Percentiles rank a stretch among this genome's conserved stretches.
phyloP scores from a whole-genome alignment of 2,329 filamentous ascomycete species.

The Epichloe sibirici region DNA sequence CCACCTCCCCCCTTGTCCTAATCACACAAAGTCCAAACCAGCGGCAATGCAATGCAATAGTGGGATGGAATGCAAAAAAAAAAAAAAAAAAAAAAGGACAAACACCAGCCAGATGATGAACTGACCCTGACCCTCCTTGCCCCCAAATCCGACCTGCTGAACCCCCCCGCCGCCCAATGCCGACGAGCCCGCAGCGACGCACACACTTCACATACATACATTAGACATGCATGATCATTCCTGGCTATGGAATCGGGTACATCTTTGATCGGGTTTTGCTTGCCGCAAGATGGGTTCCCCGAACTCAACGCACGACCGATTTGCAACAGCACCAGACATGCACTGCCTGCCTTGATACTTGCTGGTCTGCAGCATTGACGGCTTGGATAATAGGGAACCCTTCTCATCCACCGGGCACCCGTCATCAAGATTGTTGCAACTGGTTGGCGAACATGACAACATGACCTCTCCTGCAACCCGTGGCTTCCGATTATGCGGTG shows the following conservation, averaged over 20 bases:
- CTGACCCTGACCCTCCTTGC: neutral
- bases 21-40: too few relatives aligned
- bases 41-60: too few relatives aligned
- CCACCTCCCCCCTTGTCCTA: too few relatives aligned
- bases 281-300: neutral
- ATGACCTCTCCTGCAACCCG: neutral
- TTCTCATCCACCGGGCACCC: neutral
- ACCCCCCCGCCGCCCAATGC: neutral
- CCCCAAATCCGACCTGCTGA: neutral
- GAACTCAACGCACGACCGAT: neutral
- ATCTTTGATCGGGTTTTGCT: neutral
- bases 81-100: neutral
- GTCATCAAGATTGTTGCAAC: neutral
- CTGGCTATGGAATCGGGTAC: neutral
- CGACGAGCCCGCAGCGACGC: conserved; percentile 2
- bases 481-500: conserved; percentile 4
- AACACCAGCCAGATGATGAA: neutral
- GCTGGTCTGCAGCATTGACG: neutral
- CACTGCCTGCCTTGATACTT: neutral
- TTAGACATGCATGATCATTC: conserved; percentile 6
- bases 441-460: neutral
- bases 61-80: too few relatives aligned
- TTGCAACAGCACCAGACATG: neutral
- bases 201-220: conserved; percentile 2
- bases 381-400: neutral